Evolutionary conservation across 2,329 filamentous ascomycete genomes (phyloP).

Genomic region (Monosporascus cannonballus): DNA sequence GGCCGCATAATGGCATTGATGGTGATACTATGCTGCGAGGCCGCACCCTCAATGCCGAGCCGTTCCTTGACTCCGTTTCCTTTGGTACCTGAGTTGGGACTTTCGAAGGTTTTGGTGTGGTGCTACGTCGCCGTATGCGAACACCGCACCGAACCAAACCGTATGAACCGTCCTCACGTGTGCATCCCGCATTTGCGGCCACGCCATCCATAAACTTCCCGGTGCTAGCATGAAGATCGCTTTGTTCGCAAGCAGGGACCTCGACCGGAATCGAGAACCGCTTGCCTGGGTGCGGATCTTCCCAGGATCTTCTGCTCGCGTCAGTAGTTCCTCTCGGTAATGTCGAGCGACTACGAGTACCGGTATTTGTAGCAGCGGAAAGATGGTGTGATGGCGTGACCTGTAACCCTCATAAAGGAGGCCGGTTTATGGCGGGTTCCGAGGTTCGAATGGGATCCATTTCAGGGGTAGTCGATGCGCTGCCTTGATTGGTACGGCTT

Average conservation of each 20-base stretch:
- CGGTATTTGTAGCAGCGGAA: constrained; percentile 22
- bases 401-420: constrained; percentile 52
- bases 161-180: constrained; percentile 15
- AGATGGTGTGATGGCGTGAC: constrained; percentile 45
- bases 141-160: constrained; percentile 15
- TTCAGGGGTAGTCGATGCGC: constrained; percentile 33
- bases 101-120: constrained; percentile 23
- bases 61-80: constrained; percentile 14
- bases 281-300: constrained; percentile 41
- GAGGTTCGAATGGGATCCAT: constrained; percentile 23
- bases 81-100: constrained; percentile 23
- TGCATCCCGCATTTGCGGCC: constrained; percentile 40
- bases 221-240: constrained; percentile 12
- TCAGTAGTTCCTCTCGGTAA: constrained; percentile 16
- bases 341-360: constrained; percentile 14
- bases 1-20: constrained; percentile 10
- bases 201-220: constrained; percentile 36
- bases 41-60: constrained; percentile 13
- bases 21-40: constrained; percentile 4
- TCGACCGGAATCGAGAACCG: constrained; percentile 28
- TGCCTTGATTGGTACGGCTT: constrained; percentile 36
- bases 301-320: constrained; percentile 25
- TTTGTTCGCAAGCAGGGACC: constrained; percentile 16
- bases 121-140: constrained; percentile 19
- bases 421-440: constrained; percentile 24